These are phyloP conservation scores for Phaeosphaeria sp. DNA, from an alignment of 2,329 filamentous ascomycete genomes.

Conservation along the genomic window DNA sequence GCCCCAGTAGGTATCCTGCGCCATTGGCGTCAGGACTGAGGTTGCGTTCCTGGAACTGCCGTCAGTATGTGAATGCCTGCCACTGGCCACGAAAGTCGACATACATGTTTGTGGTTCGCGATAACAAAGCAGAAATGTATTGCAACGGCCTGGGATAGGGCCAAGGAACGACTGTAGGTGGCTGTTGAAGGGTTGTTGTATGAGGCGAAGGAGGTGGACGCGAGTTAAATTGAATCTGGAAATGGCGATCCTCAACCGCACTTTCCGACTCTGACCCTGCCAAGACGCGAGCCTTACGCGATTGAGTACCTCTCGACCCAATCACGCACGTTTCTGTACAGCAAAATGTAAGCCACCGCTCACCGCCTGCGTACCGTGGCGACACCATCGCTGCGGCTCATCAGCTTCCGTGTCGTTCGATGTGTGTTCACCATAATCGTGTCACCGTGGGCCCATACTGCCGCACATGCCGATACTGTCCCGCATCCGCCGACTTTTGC, in stretches of 20 bases:
- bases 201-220: constrained; percentile 27
- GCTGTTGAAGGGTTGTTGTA: constrained; percentile 14
- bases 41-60: constrained; percentile 43
- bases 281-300: constrained; percentile 10
- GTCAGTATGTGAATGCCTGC: constrained; percentile 25
- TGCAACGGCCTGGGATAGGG: constrained; percentile 3
- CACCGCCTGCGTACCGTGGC: constrained; percentile 28
- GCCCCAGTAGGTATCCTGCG: constrained; percentile 67
- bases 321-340: constrained; percentile 12
- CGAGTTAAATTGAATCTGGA: constrained; percentile 38
- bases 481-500: background rate
- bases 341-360: constrained; percentile 9
- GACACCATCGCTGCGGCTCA: constrained; percentile 23
- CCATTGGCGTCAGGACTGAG: constrained; percentile 42
- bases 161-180: constrained; percentile 22
- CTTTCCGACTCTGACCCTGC: constrained; percentile 28
- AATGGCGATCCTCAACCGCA: constrained; percentile 27
- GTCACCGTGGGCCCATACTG: constrained; percentile 29
- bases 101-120: constrained; percentile 31
- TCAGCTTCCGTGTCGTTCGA: constrained; percentile 22
- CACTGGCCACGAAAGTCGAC: constrained; percentile 13
- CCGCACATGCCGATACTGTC: constrained; percentile 13
- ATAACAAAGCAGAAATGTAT: constrained; percentile 7
- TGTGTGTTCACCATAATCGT: constrained; percentile 19
- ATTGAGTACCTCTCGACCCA: constrained; percentile 10